These are phyloP conservation scores for Sphaerosporella brunnea DNA, from an alignment of 495 filamentous ascomycete species.

Conservation along the genomic window DNA sequence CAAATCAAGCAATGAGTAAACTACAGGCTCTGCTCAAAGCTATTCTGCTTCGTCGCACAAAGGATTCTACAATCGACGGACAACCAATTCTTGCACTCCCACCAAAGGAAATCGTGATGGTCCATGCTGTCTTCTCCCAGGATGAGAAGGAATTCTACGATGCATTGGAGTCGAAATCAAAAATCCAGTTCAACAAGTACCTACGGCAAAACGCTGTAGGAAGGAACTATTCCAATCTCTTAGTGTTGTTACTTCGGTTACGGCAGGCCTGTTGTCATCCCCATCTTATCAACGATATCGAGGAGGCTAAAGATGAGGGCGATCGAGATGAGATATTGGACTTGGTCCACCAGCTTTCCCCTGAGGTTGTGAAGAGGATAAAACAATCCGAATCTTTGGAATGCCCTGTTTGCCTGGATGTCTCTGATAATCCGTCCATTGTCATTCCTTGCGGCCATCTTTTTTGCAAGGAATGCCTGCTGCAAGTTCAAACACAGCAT, in stretches of 20 bases:
- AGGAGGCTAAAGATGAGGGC: slow-evolving; percentile 34
- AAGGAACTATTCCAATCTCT: slow-evolving; percentile 64
- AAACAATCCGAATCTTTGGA: slow-evolving; percentile 39
- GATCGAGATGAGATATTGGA: slow-evolving; percentile 2
- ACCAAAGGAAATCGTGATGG: slow-evolving; percentile 44
- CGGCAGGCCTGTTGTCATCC: slow-evolving; percentile 90
- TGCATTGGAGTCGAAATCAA: slow-evolving; percentile 47
- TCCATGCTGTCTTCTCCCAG: slow-evolving; percentile 52
- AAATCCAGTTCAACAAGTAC: slow-evolving; percentile 60
- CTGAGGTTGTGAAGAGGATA: slow-evolving; percentile 48
- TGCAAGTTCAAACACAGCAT: slow-evolving; percentile 44
- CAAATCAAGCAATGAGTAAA: slow-evolving; percentile 43
- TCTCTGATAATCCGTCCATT: slow-evolving; percentile 54
- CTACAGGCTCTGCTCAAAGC: slow-evolving; percentile 70
- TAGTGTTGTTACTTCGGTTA: slow-evolving; percentile 71
- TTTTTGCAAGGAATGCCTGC: slow-evolving; percentile 63
- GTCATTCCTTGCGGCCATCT: slow-evolving; percentile 75
- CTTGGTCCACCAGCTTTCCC: slow-evolving; percentile 45
- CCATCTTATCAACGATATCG: slow-evolving; percentile 66
- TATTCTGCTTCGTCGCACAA: slow-evolving; percentile 70
- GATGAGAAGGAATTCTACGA: slow-evolving; percentile 58
- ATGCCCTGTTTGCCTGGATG: slow-evolving; percentile 55
- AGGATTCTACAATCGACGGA: slow-evolving; percentile 68
- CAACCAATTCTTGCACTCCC: slow-evolving; percentile 65
- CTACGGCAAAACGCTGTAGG: slow-evolving; percentile 52